These are phyloP conservation scores for Gossypium lobatum DNA, from an alignment of 441 rosid species.

Conservation along the genomic window DNA sequence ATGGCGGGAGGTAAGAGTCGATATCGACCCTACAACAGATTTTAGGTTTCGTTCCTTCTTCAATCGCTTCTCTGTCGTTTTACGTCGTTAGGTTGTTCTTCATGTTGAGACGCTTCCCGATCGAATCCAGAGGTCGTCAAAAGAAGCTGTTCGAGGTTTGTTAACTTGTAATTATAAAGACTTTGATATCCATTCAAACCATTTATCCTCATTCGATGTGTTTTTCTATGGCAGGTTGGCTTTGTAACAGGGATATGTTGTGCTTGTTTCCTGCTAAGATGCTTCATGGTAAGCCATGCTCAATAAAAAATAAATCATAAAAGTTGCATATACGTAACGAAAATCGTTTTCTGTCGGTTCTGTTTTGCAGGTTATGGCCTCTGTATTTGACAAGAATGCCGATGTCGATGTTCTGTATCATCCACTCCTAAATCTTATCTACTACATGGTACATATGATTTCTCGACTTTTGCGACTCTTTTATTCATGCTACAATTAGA, in stretches of 20 bases:
- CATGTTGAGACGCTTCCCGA: conserved; percentile 72
- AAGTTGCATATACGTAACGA: not conserved
- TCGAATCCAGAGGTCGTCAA: conserved; percentile 75
- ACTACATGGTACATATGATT: conserved; percentile 40
- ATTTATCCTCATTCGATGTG: too few relatives aligned
- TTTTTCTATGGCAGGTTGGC: too few relatives aligned
- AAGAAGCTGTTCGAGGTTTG: conserved; percentile 76
- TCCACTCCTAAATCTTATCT: conserved; percentile 59
- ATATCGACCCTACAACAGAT: not conserved
- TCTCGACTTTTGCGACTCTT: not conserved
- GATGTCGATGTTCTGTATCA: conserved; percentile 64
- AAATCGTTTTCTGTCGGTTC: not conserved
- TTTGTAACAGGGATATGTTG: too few relatives aligned
- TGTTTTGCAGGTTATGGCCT: conserved; percentile 40
- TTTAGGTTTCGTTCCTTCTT: not conserved
- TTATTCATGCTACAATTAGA: not conserved
- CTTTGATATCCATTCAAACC: not conserved
- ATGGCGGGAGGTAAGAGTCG: conserved; percentile 54
- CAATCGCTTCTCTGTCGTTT: not conserved
- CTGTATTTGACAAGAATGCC: conserved; percentile 54
- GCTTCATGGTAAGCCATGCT: conserved; percentile 42
- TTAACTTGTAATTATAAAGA: conserved; percentile 8
- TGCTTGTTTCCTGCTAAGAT: conserved; percentile 20
- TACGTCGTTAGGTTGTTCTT: conserved; percentile 44
- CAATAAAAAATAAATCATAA: not conserved